Percentiles rank a stretch among this genome's conserved stretches.
These are phyloP conservation scores for Aspergillus caelatus DNA, from an alignment of 2,329 filamentous ascomycete genomes.

Conservation along the genomic window DNA sequence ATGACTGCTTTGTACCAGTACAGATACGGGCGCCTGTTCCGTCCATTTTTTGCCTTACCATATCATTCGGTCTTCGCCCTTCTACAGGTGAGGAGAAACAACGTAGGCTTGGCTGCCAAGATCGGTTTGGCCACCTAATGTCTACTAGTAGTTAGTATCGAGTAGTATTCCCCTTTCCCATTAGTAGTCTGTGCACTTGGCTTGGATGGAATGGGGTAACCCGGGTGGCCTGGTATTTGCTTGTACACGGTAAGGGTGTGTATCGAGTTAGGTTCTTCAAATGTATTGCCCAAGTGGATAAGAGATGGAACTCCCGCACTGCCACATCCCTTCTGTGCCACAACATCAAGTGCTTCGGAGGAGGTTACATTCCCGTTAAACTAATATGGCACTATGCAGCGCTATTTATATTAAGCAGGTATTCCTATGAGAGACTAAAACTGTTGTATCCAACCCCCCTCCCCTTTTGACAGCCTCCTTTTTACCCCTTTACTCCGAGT, in stretches of 20 bases:
- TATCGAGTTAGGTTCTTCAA: background rate
- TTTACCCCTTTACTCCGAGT: conserved; percentile 1
- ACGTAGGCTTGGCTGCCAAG: conserved; percentile 11
- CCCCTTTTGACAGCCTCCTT: background rate
- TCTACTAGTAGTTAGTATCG: background rate
- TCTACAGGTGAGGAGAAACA: conserved; percentile 1
- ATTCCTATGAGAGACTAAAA: background rate
- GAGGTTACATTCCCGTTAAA: background rate
- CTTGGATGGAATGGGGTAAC: background rate
- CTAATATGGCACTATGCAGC: background rate
- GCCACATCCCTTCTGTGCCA: conserved; percentile 4
- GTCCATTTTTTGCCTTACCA: conserved; percentile 2
- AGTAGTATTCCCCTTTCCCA: background rate
- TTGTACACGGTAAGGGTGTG: background rate
- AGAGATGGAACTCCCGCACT: background rate
- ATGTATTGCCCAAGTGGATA: background rate
- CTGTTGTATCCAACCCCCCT: background rate
- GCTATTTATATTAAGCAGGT: conserved; percentile 1
- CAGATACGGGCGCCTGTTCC: background rate
- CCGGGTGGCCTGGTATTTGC: background rate
- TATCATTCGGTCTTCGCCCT: background rate
- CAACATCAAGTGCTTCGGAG: background rate
- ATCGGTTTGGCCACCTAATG: background rate
- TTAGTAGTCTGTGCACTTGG: background rate
- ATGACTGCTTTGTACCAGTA: conserved; percentile 7